phyloP scores from a whole-genome alignment of 2,329 filamentous ascomycete genomes.

The Chaetomium olivaceum region DNA sequence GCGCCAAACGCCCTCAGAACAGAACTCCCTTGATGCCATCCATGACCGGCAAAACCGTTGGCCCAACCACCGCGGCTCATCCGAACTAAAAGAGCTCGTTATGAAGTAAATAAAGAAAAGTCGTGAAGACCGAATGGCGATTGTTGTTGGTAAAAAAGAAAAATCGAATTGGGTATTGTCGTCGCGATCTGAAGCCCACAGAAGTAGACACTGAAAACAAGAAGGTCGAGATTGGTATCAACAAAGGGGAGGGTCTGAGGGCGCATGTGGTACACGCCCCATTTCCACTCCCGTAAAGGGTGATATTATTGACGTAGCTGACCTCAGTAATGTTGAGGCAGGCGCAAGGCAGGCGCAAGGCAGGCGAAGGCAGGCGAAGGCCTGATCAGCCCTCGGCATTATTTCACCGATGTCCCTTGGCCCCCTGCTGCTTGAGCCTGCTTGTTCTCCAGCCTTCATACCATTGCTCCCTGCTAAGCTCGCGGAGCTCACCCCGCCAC shows the following conservation, averaged over 20 bases:
- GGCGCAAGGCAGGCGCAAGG: neutral
- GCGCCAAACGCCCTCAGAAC: constrained; percentile 11
- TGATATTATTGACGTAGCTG: neutral
- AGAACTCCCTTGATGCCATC: neutral
- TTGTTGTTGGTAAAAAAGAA: constrained; percentile 1
- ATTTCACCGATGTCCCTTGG: constrained; percentile 41
- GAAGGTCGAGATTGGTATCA: neutral
- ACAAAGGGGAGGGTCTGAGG: neutral
- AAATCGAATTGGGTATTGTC: constrained; percentile 26
- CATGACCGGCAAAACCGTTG: neutral
- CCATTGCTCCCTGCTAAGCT: constrained; percentile 88
- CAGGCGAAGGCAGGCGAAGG: neutral
- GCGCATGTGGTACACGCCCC: neutral
- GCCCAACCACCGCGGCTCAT: constrained; percentile 7
- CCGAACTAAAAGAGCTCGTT: constrained; percentile 14
- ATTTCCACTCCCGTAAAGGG: neutral
- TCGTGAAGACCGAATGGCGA: constrained; percentile 17
- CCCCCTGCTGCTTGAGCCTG: constrained; percentile 58
- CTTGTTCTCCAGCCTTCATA: constrained; percentile 92
- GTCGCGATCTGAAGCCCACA: constrained; percentile 2
- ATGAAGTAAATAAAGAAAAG: constrained; percentile 10
- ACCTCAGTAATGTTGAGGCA: neutral
- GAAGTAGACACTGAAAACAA: constrained; percentile 3
- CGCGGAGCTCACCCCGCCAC: constrained; percentile 87
- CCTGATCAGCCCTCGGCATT: neutral